These are phyloP conservation scores for Takashimella koratensis DNA, from an alignment of 1,284 basidiomycete species.

Conservation along the genomic window DNA sequence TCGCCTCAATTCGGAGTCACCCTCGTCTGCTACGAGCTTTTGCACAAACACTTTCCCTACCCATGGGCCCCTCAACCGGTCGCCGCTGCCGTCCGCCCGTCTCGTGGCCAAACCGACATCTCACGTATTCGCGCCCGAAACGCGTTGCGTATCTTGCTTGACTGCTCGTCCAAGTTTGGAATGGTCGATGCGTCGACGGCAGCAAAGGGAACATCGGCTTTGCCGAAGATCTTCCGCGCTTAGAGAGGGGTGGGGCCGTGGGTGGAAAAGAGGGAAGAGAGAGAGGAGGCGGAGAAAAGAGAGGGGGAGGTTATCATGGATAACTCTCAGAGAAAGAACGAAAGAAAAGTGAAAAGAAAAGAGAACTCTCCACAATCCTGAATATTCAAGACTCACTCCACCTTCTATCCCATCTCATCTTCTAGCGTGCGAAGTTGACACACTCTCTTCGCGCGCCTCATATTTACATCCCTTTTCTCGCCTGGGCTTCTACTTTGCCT, in stretches of 20 bases:
- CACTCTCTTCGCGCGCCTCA: too few species aligned
- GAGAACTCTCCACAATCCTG: too few species aligned
- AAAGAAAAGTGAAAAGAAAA: background rate
- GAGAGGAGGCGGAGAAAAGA: background rate
- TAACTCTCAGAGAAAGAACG: background rate
- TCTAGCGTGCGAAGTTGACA: too few species aligned
- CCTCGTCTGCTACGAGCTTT: constrained; percentile 79
- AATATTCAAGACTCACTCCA: too few species aligned
- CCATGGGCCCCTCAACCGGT: constrained; percentile 59
- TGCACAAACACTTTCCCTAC: constrained; percentile 70
- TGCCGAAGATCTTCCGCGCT: constrained; percentile 26
- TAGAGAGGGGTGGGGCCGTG: background rate
- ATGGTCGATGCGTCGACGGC: constrained; percentile 33
- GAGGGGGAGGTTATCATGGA: background rate
- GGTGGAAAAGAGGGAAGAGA: background rate
- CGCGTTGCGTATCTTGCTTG: constrained; percentile 63
- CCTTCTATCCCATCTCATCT: too few species aligned
- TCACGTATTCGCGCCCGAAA: constrained; percentile 83
- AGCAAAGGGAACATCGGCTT: constrained; percentile 21
- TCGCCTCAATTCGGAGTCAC: constrained; percentile 81
- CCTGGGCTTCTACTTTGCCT: background rate
- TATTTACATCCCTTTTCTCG: too few species aligned
- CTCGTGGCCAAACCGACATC: constrained; percentile 69
- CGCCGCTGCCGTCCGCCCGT: constrained; percentile 60
- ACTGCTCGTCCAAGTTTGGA: constrained; percentile 46